Conservation (phyloP, 2,329 filamentous ascomycete genomes). For the Fusarium xylarioides region DNA sequence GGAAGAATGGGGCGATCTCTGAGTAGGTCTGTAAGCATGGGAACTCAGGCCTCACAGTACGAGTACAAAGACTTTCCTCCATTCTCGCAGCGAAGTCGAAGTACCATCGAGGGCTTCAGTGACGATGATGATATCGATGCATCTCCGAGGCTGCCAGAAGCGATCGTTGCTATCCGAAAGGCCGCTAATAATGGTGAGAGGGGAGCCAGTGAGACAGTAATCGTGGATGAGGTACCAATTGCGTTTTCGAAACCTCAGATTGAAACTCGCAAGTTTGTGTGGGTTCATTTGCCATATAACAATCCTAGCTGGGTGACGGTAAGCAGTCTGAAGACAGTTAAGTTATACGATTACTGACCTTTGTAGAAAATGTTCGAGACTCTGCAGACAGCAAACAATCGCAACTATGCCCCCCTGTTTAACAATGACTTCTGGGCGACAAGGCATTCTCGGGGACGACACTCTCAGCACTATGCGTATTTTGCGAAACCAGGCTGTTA, state of each 20-base stretch:
- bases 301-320: constrained; percentile 68
- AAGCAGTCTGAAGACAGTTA: constrained; percentile 1
- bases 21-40: constrained; percentile 49
- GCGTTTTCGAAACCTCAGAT: constrained; percentile 48
- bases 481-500: constrained; percentile 60
- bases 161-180: constrained; percentile 45
- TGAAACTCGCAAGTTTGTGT: constrained; percentile 60
- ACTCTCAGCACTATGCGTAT: constrained; percentile 60
- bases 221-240: constrained; percentile 43
- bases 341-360: not conserved
- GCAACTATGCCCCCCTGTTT: constrained; percentile 52
- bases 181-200: constrained; percentile 31
- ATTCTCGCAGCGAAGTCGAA: constrained; percentile 49
- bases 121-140: constrained; percentile 44
- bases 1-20: constrained; percentile 44
- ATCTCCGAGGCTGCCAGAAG: constrained; percentile 47
- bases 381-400: constrained; percentile 50
- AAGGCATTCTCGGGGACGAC: constrained; percentile 58
- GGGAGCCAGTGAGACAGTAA: constrained; percentile 39
- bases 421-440: constrained; percentile 59
- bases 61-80: constrained; percentile 50
- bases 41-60: constrained; percentile 44
- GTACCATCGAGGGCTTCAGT: constrained; percentile 39
- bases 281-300: constrained; percentile 66
- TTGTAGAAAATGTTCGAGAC: constrained; percentile 55